These are phyloP conservation scores for Ordospora pajunii DNA, from an alignment of 371 early-diverging fungal genomes.

Conservation along the genomic window DNA sequence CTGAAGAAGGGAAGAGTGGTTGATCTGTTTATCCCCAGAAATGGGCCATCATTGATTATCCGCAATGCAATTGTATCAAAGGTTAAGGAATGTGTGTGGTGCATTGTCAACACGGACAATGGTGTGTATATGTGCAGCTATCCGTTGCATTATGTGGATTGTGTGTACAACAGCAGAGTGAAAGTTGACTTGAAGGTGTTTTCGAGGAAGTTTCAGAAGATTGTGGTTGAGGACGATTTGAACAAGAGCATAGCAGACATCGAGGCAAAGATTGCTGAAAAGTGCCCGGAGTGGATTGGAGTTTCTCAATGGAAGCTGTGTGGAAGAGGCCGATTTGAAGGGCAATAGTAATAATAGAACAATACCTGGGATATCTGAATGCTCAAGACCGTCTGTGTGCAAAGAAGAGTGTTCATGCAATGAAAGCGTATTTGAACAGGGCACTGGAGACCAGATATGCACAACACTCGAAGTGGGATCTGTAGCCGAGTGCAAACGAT, in stretches of 20 bases:
- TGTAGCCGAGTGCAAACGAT: background rate
- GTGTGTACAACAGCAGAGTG: conserved; percentile 35
- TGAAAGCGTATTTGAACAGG: background rate
- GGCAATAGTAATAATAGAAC: background rate
- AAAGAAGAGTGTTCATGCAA: background rate
- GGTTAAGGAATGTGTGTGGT: background rate
- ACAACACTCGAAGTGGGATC: background rate
- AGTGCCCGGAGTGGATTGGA: background rate
- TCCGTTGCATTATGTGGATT: background rate
- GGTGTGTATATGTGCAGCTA: conserved; percentile 2
- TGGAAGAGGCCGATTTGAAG: background rate
- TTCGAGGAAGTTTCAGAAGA: conserved; percentile 33
- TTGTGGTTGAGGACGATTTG: background rate
- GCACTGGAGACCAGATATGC: no score
- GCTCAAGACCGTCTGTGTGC: background rate
- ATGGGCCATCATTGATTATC: conserved; percentile 24
- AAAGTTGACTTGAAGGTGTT: conserved; percentile 42
- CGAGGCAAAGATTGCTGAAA: background rate
- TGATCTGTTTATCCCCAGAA: conserved; percentile 35
- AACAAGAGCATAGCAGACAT: conserved; percentile 14
- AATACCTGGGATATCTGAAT: background rate
- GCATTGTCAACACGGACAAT: conserved; percentile 2
- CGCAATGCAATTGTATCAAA: conserved; percentile 34
- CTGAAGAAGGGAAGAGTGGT: conserved; percentile 42
- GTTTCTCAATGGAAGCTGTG: background rate